A percentile compares a stretch with the other conserved stretches of the same genome.
Evolutionary conservation across 2,329 filamentous ascomycete genomes (phyloP).

Genomic region (Blastomyces silverae): DNA sequence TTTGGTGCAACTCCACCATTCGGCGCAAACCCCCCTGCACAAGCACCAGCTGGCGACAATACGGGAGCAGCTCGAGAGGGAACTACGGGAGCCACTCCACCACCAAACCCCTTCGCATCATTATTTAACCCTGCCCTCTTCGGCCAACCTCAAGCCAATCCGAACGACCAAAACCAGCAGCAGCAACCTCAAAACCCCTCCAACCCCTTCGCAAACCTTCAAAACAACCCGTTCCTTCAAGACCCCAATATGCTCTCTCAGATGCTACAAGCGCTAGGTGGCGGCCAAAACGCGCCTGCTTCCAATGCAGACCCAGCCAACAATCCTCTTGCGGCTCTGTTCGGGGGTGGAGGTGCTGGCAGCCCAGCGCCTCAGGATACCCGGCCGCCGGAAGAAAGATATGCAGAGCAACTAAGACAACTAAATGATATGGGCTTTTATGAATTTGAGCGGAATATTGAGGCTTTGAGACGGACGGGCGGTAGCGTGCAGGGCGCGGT

Average conservation of each 20-base stretch:
- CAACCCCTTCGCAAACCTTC: constrained; percentile 42
- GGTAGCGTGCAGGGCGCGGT: constrained; percentile 82
- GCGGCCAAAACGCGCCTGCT: constrained; percentile 26
- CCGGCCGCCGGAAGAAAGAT: constrained; percentile 86
- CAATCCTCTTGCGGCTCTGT: constrained; percentile 44
- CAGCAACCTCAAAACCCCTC: constrained; percentile 29
- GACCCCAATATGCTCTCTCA: constrained; percentile 54
- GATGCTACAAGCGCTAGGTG: constrained; percentile 48
- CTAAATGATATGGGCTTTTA: constrained; percentile 99
- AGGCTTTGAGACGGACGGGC: constrained; percentile 77
- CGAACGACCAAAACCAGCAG: constrained; percentile 23
- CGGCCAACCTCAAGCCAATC: constrained; percentile 24
- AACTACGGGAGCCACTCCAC: constrained; percentile 32
- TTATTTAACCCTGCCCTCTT: constrained; percentile 51
- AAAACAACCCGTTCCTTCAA: constrained; percentile 51
- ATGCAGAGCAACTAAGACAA: constrained; percentile 81
- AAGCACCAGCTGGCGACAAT: constrained; percentile 26
- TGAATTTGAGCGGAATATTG: constrained; percentile 89
- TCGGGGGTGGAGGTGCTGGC: constrained; percentile 48
- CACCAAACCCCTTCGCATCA: constrained; percentile 61
- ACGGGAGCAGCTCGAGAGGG: constrained; percentile 28
- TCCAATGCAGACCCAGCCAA: constrained; percentile 32
- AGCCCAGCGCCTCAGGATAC: constrained; percentile 62
- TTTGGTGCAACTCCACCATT: constrained; percentile 41
- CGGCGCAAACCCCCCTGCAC: constrained; percentile 27